phyloP scores from a whole-genome alignment of 495 filamentous ascomycete species.

The Neurospora sp. region DNA sequence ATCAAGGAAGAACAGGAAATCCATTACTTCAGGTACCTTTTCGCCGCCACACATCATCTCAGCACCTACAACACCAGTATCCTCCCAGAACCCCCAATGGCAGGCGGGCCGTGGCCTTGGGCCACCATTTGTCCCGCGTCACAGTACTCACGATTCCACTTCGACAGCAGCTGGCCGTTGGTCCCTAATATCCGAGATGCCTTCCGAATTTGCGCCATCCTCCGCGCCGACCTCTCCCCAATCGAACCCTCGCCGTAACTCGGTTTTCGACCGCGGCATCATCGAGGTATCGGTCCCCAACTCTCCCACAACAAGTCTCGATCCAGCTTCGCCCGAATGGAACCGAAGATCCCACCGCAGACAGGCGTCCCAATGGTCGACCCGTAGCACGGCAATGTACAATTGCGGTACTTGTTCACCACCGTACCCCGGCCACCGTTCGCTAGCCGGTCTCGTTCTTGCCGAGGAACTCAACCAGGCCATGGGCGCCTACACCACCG shows the following conservation, averaged over 20 bases:
- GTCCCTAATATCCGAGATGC: slow-evolving; percentile 53
- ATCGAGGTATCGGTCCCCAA: slow-evolving; percentile 54
- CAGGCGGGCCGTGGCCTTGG: slow-evolving; percentile 3
- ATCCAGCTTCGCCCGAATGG: slow-evolving; percentile 48
- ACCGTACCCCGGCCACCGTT: not conserved
- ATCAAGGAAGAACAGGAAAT: slow-evolving; percentile 60
- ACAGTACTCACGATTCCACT: slow-evolving; percentile 32
- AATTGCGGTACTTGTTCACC: slow-evolving; percentile 4
- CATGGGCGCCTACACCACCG: slow-evolving; percentile 9
- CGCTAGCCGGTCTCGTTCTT: slow-evolving; percentile 3
- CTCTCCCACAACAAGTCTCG: slow-evolving; percentile 60
- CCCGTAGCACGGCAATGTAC: slow-evolving; percentile 28
- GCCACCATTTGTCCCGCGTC: slow-evolving; percentile 4
- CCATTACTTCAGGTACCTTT: slow-evolving; percentile 47
- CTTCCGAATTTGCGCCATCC: slow-evolving; percentile 53
- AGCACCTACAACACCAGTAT: slow-evolving; percentile 15
- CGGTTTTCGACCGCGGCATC: slow-evolving; percentile 65
- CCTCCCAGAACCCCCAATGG: slow-evolving; percentile 9
- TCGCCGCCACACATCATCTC: slow-evolving; percentile 37
- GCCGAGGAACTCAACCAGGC: not conserved
- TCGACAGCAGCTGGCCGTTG: slow-evolving; percentile 44
- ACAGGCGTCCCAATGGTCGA: slow-evolving; percentile 43
- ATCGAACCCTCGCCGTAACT: slow-evolving; percentile 54
- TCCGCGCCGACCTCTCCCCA: slow-evolving; percentile 75
- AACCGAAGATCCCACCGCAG: slow-evolving; percentile 37